Percentiles rank a stretch among this genome's conserved stretches.
phyloP scores from a whole-genome alignment of 2,329 filamentous ascomycete genomes.

The Aspergillus sp. region DNA sequence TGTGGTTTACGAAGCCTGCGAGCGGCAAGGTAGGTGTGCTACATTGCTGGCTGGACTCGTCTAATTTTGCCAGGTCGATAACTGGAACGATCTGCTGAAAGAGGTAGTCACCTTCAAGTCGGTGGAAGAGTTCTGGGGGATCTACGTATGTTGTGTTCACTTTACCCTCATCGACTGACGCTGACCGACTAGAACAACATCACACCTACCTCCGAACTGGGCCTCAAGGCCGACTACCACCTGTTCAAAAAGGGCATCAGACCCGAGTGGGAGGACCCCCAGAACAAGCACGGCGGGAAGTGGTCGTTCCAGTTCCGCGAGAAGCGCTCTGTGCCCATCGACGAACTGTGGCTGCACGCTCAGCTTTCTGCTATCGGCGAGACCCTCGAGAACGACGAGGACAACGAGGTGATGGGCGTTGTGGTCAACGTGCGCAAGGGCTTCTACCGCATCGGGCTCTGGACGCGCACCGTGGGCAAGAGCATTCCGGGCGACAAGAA shows the following conservation, averaged over 20 bases:
- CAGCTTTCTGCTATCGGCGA: conserved; percentile 96
- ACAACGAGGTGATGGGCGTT: conserved; percentile 97
- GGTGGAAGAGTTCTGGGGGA: conserved; percentile 98
- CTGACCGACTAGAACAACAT: conserved; percentile 78
- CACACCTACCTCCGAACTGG: conserved; percentile 85
- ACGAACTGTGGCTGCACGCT: conserved; percentile 91
- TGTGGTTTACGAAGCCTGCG: conserved; percentile 98
- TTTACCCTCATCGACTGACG: conserved; percentile 6
- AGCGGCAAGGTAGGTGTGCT: conserved; percentile 85
- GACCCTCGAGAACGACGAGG: conserved; percentile 84
- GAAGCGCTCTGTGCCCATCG: conserved; percentile 82
- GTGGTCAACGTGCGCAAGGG: conserved; percentile 98
- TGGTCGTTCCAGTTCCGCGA: conserved; percentile 99
- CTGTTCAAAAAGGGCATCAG: conserved; percentile 97
- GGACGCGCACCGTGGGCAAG: conserved; percentile 92
- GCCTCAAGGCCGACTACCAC: conserved; percentile 97
- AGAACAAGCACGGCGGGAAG: conserved; percentile 99
- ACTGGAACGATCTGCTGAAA: conserved; percentile 97
- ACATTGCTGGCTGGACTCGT: conserved; percentile 8
- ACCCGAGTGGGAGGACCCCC: conserved; percentile 94
- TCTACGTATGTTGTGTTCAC: conserved; percentile 64
- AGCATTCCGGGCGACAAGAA: conserved; percentile 66
- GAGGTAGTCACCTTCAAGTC: conserved; percentile 98
- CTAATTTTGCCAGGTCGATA: conserved; percentile 60
- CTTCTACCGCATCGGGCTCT: conserved; percentile 94